These are phyloP conservation scores for Globisporangium barbulae DNA, from an alignment of 352 stramenopile genomes.

Conservation along the genomic window DNA sequence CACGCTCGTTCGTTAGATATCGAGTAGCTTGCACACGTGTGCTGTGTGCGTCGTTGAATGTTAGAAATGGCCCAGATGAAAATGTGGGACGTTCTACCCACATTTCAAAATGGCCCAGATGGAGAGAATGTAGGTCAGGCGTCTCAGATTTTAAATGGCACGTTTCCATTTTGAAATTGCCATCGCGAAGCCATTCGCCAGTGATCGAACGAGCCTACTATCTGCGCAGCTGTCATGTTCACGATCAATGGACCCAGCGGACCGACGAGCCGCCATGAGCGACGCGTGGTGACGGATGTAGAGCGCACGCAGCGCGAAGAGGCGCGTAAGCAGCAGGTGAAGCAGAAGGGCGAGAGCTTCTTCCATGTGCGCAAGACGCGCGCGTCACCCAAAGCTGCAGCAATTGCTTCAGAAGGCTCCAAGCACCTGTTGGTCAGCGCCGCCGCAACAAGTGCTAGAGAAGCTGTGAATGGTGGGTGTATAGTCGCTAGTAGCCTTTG, in stretches of 20 bases:
- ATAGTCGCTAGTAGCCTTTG: no score
- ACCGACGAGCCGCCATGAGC: constrained; percentile 55
- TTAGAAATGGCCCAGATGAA: background rate
- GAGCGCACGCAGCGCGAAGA: constrained; percentile 24
- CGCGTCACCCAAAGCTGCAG: background rate
- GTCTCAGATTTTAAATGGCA: no score
- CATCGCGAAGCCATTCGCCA: background rate
- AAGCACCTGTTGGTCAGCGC: background rate
- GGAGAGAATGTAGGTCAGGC: background rate
- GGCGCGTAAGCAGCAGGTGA: constrained; percentile 24
- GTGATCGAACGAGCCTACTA: background rate
- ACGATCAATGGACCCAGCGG: constrained; percentile 72
- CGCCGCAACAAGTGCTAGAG: background rate
- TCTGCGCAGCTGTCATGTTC: constrained; percentile 46
- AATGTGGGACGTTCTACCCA: constrained; percentile 6
- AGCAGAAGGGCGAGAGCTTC: constrained; percentile 39
- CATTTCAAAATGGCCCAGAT: no score
- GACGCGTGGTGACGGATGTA: constrained; percentile 30
- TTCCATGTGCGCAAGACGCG: constrained; percentile 22
- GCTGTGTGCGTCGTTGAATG: background rate
- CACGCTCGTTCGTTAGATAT: background rate
- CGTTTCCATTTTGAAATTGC: constrained; percentile 5
- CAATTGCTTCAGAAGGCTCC: background rate
- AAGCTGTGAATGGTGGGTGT: background rate
- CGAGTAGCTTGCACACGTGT: background rate